phyloP scores from a whole-genome alignment of 169 alveolate genomes.

The Cryptosporidium ubiquitum region DNA sequence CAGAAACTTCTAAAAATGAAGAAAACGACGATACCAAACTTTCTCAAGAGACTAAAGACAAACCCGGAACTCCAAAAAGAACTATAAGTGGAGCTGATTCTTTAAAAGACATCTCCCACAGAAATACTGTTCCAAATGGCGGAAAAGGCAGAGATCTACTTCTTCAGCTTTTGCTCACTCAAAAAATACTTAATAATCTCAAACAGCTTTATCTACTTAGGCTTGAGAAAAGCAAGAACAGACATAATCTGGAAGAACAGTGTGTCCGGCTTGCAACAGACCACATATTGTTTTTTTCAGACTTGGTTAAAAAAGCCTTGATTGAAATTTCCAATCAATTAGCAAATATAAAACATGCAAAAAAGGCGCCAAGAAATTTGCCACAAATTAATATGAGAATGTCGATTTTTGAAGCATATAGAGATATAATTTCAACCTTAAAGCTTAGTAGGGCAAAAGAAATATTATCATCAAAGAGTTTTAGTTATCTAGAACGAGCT shows the following conservation, averaged over 20 bases:
- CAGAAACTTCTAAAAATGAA: neutral
- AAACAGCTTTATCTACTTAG: slow-evolving; percentile 4
- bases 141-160: neutral
- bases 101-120: neutral
- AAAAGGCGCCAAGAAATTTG: neutral
- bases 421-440: slow-evolving; percentile 15
- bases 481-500: neutral
- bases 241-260: neutral
- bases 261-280: neutral
- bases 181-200: slow-evolving; percentile 1
- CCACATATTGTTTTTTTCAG: slow-evolving; percentile 29
- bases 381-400: neutral
- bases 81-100: neutral
- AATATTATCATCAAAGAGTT: neutral
- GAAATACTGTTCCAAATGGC: neutral
- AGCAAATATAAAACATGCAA: neutral
- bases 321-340: neutral
- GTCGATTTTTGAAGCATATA: slow-evolving; percentile 14
- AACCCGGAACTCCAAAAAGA: neutral
- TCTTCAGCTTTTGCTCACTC: neutral
- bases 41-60: neutral
- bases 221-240: slow-evolving; percentile 7
- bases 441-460: neutral
- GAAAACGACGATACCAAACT: neutral
- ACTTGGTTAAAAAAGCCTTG: neutral